Conservation (phyloP, 2,329 filamentous ascomycete species). For the Colletotrichum sp. region DNA sequence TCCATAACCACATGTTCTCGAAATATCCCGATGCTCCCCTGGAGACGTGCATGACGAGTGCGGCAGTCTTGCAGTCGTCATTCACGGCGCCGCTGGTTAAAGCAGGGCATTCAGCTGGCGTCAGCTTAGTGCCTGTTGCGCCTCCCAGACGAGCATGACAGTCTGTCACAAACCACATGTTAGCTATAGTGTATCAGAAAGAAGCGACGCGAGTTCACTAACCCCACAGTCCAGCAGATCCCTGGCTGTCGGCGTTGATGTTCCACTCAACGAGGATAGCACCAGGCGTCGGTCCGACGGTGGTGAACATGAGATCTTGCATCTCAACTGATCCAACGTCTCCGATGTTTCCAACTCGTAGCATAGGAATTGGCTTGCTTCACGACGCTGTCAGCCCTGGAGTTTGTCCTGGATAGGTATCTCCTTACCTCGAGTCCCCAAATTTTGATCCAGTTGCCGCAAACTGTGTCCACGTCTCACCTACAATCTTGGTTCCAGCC, state of each 20-base stretch:
- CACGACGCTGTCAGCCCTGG: background rate
- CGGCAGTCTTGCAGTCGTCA: constrained; percentile 62
- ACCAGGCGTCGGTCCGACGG: constrained; percentile 70
- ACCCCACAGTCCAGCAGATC: background rate
- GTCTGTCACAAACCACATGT: constrained; percentile 36
- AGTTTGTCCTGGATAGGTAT: background rate
- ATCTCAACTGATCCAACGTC: constrained; percentile 71
- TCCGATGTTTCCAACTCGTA: constrained; percentile 67
- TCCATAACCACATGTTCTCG: constrained; percentile 69
- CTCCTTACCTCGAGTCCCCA: background rate
- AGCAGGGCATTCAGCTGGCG: constrained; percentile 62
- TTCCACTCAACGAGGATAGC: background rate
- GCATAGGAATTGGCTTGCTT: constrained; percentile 41
- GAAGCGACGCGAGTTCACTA: fast-evolving
- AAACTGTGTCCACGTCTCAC: background rate
- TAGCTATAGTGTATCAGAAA: background rate
- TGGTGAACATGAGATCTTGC: constrained; percentile 71
- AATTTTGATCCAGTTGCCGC: background rate
- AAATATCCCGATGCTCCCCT: constrained; percentile 52
- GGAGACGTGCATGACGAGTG: constrained; percentile 55
- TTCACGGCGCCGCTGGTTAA: constrained; percentile 47
- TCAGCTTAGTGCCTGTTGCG: constrained; percentile 68
- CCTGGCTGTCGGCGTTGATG: background rate
- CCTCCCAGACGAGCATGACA: constrained; percentile 77
- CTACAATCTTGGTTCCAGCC: background rate